Base-by-base conservation (phyloP, 306 rosid genomes). In the Prunus davidiana region DNA sequence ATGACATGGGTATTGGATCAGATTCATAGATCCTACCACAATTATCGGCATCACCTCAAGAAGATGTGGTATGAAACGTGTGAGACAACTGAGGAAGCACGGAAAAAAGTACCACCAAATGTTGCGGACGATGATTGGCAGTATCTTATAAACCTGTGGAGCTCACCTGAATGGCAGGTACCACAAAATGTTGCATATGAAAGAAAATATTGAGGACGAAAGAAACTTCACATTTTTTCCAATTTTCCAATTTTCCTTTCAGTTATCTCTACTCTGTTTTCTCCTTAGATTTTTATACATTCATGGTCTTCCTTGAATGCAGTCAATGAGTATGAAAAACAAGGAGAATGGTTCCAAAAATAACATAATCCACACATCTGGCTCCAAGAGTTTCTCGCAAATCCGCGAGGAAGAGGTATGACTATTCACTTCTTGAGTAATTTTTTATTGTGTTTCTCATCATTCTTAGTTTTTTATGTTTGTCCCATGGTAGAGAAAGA, bases 121-220 rank as follows among this genome's bases (percentile, higher is more conserved):
- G 60, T 69, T 51, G 22, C 38, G 1, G 60, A 69, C 25, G 60
- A 69, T 69, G 73, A 69, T 69, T 69, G 73, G 73, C 45, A 47
- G 22, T 69, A 69, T 69, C 73, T 69, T 69, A 30, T 69, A 69
- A 69, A 49, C 50, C 50, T 69, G 38, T 69, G 73, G 73, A 69
- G 73, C 57, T 47, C 73, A 49, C 58, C 73, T 47, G 57, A 50
- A 49, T 69, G 56, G 58, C 73, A 69, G 73, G 73, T 69, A 69
- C 58, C 38, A 50, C 6, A 13, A 69, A 46, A 27, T 47, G 43
- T 64, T 64, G 22, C 69, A 64, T 15, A 28, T 64, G 49, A 18
- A 34, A 9, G 6, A 64, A 16, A 8, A 27, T 6, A 62, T 10
- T 12, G 8, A 20, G 34, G 4, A 8, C 13, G 1, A 18, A 41